phyloP scores from a whole-genome alignment of 1,284 basidiomycete species.

The Ustilago nuda region DNA sequence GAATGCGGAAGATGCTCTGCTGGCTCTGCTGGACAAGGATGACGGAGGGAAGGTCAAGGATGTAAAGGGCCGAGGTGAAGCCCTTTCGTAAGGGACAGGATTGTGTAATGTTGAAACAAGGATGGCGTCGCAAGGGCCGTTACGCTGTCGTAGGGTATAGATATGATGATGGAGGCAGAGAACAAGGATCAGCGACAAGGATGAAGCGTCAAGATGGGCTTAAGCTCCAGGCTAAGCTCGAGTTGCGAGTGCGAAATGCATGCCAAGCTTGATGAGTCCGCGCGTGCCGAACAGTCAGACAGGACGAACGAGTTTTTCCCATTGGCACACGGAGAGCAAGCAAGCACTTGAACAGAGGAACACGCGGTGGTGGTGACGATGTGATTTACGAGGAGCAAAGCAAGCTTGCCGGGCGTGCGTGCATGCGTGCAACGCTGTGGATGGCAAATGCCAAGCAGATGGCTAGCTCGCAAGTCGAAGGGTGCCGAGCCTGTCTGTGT shows the following conservation, averaged over 20 bases:
- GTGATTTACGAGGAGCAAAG: neutral
- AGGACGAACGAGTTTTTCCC: neutral
- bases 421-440: neutral
- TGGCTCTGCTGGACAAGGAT: neutral
- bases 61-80: neutral
- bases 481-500: neutral
- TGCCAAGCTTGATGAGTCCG: constrained; percentile 4
- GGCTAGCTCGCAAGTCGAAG: neutral
- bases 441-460: constrained; percentile 2
- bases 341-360: neutral
- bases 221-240: no score
- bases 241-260: neutral
- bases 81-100: no score
- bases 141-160: neutral
- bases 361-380: constrained; percentile 2
- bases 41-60: neutral
- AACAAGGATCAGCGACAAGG: neutral
- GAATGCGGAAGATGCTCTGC: neutral
- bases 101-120: neutral
- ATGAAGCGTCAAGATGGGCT: neutral
- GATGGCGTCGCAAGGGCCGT: neutral
- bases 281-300: neutral
- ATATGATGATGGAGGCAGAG: neutral
- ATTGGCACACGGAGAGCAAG: neutral
- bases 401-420: neutral